A percentile compares a stretch with the other conserved stretches of the same genome.
phyloP scores from a whole-genome alignment of 2,329 filamentous ascomycete genomes.

The Cytospora mali region DNA sequence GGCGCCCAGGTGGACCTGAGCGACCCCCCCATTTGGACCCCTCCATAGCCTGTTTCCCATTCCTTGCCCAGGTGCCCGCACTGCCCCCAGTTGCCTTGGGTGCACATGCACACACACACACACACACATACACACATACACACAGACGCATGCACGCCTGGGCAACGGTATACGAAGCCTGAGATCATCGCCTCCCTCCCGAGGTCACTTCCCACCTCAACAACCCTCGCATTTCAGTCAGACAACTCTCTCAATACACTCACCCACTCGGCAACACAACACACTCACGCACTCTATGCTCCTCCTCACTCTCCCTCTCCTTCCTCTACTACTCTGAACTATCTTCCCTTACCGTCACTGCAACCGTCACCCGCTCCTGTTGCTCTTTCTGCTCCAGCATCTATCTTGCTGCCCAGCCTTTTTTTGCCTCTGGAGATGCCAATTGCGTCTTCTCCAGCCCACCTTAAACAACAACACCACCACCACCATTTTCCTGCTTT shows the following conservation, averaged over 20 bases:
- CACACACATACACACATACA: too few relatives aligned
- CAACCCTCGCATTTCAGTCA: background rate
- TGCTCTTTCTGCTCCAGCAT: background rate
- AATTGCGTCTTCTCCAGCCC: conserved; percentile 18
- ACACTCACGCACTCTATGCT: background rate
- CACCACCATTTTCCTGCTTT: conserved; percentile 3
- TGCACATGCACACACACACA: background rate
- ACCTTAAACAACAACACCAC: too few relatives aligned
- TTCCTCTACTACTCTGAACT: background rate
- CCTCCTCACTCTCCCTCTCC: background rate
- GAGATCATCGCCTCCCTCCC: conserved; percentile 12
- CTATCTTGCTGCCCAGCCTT: background rate
- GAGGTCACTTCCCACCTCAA: background rate
- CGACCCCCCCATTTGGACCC: background rate
- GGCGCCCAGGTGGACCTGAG: background rate
- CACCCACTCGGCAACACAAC: background rate
- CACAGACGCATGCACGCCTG: background rate
- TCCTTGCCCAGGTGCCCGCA: background rate
- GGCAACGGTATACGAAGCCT: conserved; percentile 2
- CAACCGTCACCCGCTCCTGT: background rate
- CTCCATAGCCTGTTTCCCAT: background rate
- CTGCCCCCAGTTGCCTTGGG: background rate
- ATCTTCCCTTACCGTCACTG: background rate
- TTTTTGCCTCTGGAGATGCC: conserved; percentile 16
- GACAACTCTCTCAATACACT: background rate